A percentile compares a stretch with the other conserved stretches of the same genome.
These are phyloP conservation scores for Tetradesmus obliquus DNA, from an alignment of 139 green algal species.

Conservation along the genomic window DNA sequence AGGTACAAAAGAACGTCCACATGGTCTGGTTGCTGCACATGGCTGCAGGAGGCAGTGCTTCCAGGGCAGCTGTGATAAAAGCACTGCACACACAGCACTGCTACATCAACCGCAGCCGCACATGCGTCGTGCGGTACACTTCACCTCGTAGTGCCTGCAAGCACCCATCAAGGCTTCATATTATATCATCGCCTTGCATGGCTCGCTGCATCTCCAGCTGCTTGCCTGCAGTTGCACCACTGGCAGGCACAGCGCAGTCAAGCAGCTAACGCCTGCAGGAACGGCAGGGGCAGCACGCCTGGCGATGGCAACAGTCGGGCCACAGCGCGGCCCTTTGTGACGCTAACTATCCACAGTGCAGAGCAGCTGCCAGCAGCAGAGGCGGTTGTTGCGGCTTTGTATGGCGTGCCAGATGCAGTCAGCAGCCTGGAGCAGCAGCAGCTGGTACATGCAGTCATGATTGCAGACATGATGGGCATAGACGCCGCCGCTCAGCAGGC, in stretches of 20 bases:
- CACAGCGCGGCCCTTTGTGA: not conserved
- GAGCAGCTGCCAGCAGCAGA: not conserved
- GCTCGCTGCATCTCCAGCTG: not conserved
- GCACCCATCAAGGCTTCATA: too few relatives aligned
- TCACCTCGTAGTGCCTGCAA: too few relatives aligned
- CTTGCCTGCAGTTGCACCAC: not conserved
- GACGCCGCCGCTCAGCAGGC: not conserved
- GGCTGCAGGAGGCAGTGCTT: not conserved
- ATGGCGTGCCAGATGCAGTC: not conserved
- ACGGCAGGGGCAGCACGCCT: not conserved
- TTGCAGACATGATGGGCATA: not conserved
- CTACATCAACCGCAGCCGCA: too few relatives aligned
- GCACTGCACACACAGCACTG: too few relatives aligned
- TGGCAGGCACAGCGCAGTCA: not conserved
- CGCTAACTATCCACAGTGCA: not conserved
- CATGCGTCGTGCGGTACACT: too few relatives aligned
- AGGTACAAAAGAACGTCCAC: not conserved
- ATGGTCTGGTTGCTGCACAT: not conserved
- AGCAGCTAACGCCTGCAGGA: not conserved
- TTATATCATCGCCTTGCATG: too few relatives aligned
- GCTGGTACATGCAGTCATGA: not conserved
- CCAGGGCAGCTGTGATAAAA: too few relatives aligned
- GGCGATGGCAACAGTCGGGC: not conserved
- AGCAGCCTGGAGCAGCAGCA: not conserved
- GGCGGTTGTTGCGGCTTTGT: not conserved